These are phyloP conservation scores for Magnaporthiopsis rhizophila DNA, from an alignment of 2,329 filamentous ascomycete species.

Conservation along the genomic window DNA sequence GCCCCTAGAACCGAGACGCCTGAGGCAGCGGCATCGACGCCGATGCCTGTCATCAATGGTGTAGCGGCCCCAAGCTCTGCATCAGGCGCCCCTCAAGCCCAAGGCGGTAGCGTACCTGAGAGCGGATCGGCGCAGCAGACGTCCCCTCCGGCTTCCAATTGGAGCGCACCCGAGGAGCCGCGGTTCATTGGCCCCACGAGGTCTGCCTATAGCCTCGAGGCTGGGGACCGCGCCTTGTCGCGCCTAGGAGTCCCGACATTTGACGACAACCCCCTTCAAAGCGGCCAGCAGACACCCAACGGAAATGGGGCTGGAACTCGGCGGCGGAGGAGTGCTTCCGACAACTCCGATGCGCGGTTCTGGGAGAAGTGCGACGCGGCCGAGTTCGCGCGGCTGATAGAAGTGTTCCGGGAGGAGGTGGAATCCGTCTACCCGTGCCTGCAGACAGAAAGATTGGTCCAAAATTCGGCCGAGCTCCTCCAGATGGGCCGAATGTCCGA, in stretches of 20 bases:
- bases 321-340: constrained; percentile 9
- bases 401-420: constrained; percentile 30
- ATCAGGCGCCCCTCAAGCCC: too few relatives aligned
- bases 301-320: not conserved
- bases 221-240: constrained; percentile 26
- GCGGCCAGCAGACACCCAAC: constrained; percentile 9
- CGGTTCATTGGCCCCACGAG: constrained; percentile 29
- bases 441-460: constrained; percentile 21
- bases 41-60: too few relatives aligned
- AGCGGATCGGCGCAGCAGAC: too few relatives aligned
- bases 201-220: constrained; percentile 25
- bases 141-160: not conserved
- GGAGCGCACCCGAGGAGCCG: constrained; percentile 21
- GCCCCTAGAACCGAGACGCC: too few relatives aligned
- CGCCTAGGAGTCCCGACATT: constrained; percentile 26
- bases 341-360: constrained; percentile 18
- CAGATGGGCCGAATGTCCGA: not conserved
- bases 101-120: too few relatives aligned
- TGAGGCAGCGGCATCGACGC: too few relatives aligned
- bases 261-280: constrained; percentile 17
- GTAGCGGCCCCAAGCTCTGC: too few relatives aligned
- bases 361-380: constrained; percentile 17
- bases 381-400: constrained; percentile 19
- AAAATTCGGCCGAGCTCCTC: constrained; percentile 17
- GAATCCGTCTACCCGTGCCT: constrained; percentile 23